These are phyloP conservation scores for Phytopythium aichiense DNA, from an alignment of 352 stramenopile genomes.

Conservation along the genomic window DNA sequence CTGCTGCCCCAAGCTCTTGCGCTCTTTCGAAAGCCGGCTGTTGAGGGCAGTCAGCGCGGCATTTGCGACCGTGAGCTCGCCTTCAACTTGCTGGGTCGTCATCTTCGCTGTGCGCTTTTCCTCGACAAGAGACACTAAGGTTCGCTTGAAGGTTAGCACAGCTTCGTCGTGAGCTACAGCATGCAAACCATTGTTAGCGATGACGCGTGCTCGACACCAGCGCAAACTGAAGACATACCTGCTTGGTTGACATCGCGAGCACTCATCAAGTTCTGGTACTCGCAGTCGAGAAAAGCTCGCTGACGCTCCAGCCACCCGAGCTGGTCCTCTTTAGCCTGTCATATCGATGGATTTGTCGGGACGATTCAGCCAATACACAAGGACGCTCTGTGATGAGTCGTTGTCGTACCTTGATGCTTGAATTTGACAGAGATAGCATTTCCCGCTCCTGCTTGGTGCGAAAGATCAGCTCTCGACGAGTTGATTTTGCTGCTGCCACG, in stretches of 20 bases:
- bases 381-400: background rate
- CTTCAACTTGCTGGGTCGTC: constrained; percentile 6
- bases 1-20: background rate
- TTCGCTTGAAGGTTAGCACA: constrained; percentile 13
- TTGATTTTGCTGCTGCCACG: constrained; percentile 16
- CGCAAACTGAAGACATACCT: constrained; percentile 10
- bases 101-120: background rate
- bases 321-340: constrained; percentile 32
- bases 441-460: constrained; percentile 30
- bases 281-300: constrained; percentile 24
- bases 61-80: constrained; percentile 16
- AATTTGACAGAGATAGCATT: constrained; percentile 24
- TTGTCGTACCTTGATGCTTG: constrained; percentile 28
- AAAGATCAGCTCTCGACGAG: constrained; percentile 26
- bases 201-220: background rate
- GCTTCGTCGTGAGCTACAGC: constrained; percentile 15
- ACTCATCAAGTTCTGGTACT: constrained; percentile 19
- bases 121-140: constrained; percentile 11
- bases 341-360: background rate
- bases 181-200: constrained; percentile 1
- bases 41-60: constrained; percentile 10
- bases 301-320: constrained; percentile 37
- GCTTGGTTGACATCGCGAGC: constrained; percentile 18
- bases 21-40: background rate
- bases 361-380: background rate